phyloP scores from a whole-genome alignment of 192 early-diverging fungal genomes.

The Kappamyces sp. region DNA sequence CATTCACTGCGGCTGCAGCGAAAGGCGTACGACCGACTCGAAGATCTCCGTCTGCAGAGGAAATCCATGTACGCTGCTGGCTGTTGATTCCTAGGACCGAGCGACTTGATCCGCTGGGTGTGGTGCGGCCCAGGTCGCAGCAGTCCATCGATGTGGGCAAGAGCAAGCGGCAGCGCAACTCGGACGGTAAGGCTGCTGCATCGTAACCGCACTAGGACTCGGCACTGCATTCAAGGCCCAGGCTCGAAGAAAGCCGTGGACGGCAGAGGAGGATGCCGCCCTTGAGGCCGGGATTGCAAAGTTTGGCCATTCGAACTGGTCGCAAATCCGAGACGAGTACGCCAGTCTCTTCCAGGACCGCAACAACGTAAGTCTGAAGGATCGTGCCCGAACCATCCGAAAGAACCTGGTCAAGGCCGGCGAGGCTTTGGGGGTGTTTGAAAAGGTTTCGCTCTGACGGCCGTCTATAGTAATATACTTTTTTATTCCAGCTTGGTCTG shows the following conservation, averaged over 20 bases:
- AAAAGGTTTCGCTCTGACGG: background rate
- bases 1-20: constrained; percentile 9
- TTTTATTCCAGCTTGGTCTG: background rate
- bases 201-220: background rate
- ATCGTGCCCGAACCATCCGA: constrained; percentile 12
- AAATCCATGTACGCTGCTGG: background rate
- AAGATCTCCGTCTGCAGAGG: background rate
- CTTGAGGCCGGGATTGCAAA: constrained; percentile 2
- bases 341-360: constrained; percentile 2
- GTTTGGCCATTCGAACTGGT: constrained; percentile 10
- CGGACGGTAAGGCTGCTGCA: background rate
- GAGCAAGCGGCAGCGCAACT: background rate
- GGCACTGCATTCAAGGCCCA: constrained; percentile 2
- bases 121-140: background rate
- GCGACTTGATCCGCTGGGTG: background rate
- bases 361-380: constrained; percentile 13
- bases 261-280: constrained; percentile 7
- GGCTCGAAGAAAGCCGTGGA: constrained; percentile 8
- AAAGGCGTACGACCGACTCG: background rate
- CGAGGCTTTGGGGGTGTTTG: constrained; percentile 8
- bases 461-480: background rate
- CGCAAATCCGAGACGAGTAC: constrained; percentile 5
- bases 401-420: constrained; percentile 5
- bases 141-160: background rate
- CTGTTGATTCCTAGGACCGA: constrained; percentile 4